phyloP scores from a whole-genome alignment of 2,329 filamentous ascomycete species.

The Dactylellina haptotyla region DNA sequence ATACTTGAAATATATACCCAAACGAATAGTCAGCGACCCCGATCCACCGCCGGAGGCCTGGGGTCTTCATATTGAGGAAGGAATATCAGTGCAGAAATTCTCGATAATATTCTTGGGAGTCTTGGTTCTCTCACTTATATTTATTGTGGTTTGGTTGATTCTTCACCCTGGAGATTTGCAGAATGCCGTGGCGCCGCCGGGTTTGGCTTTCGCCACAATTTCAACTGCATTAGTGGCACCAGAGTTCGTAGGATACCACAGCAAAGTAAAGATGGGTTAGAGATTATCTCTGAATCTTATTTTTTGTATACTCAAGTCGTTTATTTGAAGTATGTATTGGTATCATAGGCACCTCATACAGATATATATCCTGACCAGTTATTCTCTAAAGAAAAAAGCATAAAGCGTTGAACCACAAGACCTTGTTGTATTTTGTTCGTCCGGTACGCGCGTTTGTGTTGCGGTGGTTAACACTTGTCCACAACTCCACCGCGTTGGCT shows the following conservation, averaged over 20 bases:
- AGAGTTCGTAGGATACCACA: constrained; percentile 12
- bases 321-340: no score
- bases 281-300: background rate
- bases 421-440: constrained; percentile 21
- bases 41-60: constrained; percentile 21
- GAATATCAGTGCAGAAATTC: constrained; percentile 15
- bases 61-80: constrained; percentile 32
- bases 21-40: constrained; percentile 12
- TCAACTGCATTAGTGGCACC: background rate
- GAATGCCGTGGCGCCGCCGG: constrained; percentile 28
- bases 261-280: background rate
- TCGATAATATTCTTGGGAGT: background rate
- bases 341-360: no score
- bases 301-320: no score
- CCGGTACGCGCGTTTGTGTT: constrained; percentile 11
- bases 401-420: constrained; percentile 2
- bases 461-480: constrained; percentile 52
- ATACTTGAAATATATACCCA: constrained; percentile 31
- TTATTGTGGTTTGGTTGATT: constrained; percentile 17
- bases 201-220: constrained; percentile 7
- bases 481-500: constrained; percentile 46
- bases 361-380: no score
- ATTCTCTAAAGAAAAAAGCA: no score
- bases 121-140: constrained; percentile 4
- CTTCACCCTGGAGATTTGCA: constrained; percentile 32